phyloP scores from a whole-genome alignment of 108 stramenopile species.

The Seminavis robusta region DNA sequence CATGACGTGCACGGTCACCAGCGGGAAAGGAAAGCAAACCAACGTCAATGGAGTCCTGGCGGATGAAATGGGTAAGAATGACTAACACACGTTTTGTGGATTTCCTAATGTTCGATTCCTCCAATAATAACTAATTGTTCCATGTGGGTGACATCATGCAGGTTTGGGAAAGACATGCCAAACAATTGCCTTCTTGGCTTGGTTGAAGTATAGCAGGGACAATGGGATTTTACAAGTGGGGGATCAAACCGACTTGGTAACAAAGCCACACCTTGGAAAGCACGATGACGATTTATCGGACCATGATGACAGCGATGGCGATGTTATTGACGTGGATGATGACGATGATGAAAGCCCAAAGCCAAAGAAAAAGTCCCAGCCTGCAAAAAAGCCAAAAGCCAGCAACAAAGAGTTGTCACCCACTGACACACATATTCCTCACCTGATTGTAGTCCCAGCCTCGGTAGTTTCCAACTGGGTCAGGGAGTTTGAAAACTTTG shows the following conservation, averaged over 20 bases:
- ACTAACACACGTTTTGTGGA: neutral
- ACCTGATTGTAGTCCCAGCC: constrained; percentile 95
- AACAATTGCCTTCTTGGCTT: constrained; percentile 92
- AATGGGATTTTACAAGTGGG: neutral
- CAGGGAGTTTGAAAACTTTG: constrained; percentile 89
- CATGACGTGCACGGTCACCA: constrained; percentile 48
- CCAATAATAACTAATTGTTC: neutral
- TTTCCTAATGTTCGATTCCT: neutral
- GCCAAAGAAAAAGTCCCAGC: constrained; percentile 3
- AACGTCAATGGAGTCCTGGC: constrained; percentile 96
- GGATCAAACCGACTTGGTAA: neutral
- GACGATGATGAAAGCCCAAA: constrained; percentile 3
- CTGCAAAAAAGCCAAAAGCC: neutral
- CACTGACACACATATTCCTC: constrained; percentile 63
- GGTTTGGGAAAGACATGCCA: constrained; percentile 88
- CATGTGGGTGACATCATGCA: neutral
- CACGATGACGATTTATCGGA: constrained; percentile 3
- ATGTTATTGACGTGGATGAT: constrained; percentile 11
- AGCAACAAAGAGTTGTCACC: neutral
- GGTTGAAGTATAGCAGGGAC: constrained; percentile 60
- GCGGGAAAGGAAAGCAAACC: constrained; percentile 18
- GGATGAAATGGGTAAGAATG: constrained; percentile 70
- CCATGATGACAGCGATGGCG: no score
- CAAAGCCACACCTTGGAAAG: neutral
- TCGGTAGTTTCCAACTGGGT: constrained; percentile 95